Base-by-base conservation (phyloP, 441 rosid species). In the Pelargonium fulgidum region DNA sequence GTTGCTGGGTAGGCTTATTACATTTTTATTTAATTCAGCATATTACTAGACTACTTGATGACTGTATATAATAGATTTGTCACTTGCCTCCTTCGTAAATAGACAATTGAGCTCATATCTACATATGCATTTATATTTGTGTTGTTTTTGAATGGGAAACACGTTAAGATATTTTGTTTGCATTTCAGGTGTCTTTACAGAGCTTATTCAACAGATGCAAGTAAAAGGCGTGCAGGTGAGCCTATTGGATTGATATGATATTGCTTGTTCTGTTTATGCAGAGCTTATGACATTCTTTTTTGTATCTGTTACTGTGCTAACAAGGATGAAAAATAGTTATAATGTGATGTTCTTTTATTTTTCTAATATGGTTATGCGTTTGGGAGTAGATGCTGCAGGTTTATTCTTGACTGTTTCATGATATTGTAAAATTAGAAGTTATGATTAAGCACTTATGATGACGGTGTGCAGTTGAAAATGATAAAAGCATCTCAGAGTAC, bases 141-240 rank as follows among this genome's bases (percentile, higher is more conserved):
- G 14, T 75, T 4, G 2, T 33, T 64, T 73, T 36, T 67, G 62
- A 54, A 68, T 70, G 58, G 14, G 24, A 50, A 68, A 2, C 59
- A 10, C 17, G 41, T 39, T 52, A 48, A 68, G 63, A 59, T 64
- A 59, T 66, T 22, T 72, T 19, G 59, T 73, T 42, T 68, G 33
- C 74, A 14, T 71, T 82, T 22, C 84, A 93, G 99, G 99, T 76
- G 99, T 93, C n/a, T 93, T 93, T 83, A 93, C 99, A 0, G 99
- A 93, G 83, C 97, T 91, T 59, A 86, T 91, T 77, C 99, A 93
- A 58, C 99, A 93, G 76, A 89, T 93, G 91, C 96, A 86, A 81
- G 97, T 93, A 69, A 91, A 89, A 80, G 97, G 97, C 19, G 96
- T 90, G 69, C 97, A 93, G 89, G 97, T 93, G 85, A 75, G 7